Evolutionary conservation across 495 filamentous ascomycete species (phyloP).

Genomic region (Letharia lupina): DNA sequence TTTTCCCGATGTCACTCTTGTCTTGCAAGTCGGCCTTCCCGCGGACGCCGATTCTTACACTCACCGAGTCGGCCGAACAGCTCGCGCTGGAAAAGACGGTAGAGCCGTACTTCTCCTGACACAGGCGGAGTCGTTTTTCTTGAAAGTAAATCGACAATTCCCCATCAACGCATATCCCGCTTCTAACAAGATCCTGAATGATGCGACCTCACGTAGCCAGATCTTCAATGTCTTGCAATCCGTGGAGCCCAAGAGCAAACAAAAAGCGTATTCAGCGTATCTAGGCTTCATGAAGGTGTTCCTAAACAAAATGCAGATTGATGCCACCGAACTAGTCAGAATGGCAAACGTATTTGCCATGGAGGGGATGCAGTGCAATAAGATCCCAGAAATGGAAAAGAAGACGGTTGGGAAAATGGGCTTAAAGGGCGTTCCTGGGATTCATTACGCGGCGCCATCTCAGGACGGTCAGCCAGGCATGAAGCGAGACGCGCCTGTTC

Average conservation of each 20-base stretch:
- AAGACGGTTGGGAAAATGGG: constrained; percentile 43
- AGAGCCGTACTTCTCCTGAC: constrained; percentile 57
- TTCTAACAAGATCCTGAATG: constrained; percentile 33
- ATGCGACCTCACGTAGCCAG: neutral
- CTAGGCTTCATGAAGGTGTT: constrained; percentile 43
- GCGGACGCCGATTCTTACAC: constrained; percentile 71
- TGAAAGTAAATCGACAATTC: constrained; percentile 43
- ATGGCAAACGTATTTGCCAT: constrained; percentile 40
- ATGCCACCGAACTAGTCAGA: constrained; percentile 36
- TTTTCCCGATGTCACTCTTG: constrained; percentile 86
- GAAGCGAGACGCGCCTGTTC: neutral
- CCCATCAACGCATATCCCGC: constrained; percentile 47
- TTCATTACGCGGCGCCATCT: constrained; percentile 30
- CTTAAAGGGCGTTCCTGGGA: constrained; percentile 40
- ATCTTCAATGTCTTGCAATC: constrained; percentile 31
- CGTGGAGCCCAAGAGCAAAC: constrained; percentile 42
- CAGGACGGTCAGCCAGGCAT: neutral
- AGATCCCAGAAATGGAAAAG: constrained; percentile 40
- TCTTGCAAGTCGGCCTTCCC: constrained; percentile 76
- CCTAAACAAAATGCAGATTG: constrained; percentile 34
- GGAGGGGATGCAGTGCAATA: constrained; percentile 39
- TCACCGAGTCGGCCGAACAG: constrained; percentile 73
- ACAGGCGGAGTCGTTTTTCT: constrained; percentile 51
- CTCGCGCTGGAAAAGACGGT: constrained; percentile 59
- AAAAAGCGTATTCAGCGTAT: constrained; percentile 49